Conservation (phyloP, 176 grass and related monocot genomes). For the Zea luxurians region DNA sequence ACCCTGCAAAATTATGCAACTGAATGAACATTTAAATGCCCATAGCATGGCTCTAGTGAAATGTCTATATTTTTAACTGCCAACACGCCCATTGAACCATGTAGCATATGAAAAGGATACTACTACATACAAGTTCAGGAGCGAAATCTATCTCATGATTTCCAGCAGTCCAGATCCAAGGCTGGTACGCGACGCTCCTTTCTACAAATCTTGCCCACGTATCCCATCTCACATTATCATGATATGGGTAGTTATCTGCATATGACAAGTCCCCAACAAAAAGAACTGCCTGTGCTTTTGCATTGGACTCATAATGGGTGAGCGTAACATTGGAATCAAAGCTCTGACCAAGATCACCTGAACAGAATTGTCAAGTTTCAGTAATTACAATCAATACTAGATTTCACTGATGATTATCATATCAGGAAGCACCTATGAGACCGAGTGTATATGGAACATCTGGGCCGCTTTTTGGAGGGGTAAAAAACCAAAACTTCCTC, state of each 20-base stretch:
- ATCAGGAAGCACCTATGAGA: slow-evolving; percentile 56
- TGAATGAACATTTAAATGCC: not conserved
- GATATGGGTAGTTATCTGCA: slow-evolving; percentile 75
- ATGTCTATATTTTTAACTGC: not conserved
- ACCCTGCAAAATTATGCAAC: slow-evolving; percentile 54
- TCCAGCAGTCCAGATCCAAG: slow-evolving; percentile 95
- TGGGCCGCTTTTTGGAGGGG: slow-evolving; percentile 73
- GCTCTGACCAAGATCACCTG: slow-evolving; percentile 92
- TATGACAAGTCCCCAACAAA: slow-evolving; percentile 82
- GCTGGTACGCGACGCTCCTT: slow-evolving; percentile 83
- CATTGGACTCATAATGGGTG: slow-evolving; percentile 76
- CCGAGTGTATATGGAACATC: slow-evolving; percentile 94
- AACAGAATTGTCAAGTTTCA: slow-evolving; percentile 31
- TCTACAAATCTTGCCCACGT: slow-evolving; percentile 91
- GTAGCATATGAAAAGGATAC: not conserved
- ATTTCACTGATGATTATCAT: not conserved
- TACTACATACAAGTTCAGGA: slow-evolving; percentile 66
- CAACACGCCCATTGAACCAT: not conserved
- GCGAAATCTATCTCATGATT: slow-evolving; percentile 92
- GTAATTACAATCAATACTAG: not conserved
- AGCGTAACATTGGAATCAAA: slow-evolving; percentile 83
- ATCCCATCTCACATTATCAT: slow-evolving; percentile 95
- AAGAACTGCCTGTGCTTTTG: slow-evolving; percentile 63
- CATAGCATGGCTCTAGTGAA: not conserved
- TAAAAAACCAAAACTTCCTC: slow-evolving; percentile 82